Base-by-base conservation (phyloP, 2,329 filamentous ascomycete genomes). In the Truncatella angustata region DNA sequence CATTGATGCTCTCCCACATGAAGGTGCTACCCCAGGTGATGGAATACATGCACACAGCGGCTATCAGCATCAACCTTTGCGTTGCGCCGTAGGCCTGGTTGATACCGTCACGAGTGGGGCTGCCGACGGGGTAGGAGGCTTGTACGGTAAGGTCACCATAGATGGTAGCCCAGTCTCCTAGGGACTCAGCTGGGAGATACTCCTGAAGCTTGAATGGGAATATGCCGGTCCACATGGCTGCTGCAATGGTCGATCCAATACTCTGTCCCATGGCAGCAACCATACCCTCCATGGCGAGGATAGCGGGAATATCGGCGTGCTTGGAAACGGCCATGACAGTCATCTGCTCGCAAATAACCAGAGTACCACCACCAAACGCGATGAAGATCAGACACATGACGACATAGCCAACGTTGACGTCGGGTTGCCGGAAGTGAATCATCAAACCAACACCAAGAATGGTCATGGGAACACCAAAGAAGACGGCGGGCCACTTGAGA, bases 211-310 rank as follows among this genome's bases (percentile, higher is more conserved):
- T 76, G 28, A 64, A 63, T 4, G 76, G 75, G 55, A 85, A 76
- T 3, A 75, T 72, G 57, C 75, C 72, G 1, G 74, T 77, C 80
- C 82, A 85, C 56, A 86, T 77, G 4, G 81, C 79, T 3, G 74
- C 76, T 4, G 81, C 78, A 47, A 85, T 74, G 26, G 81, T 76
- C 3, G 71, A 70, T 9, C 80, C 80, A 14, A 83, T 73, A 3
- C 78, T 76, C 26, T 77, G 78, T 50, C 81, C 82, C 54, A 84
- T 73, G 51, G 74, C 75, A 56, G 78, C 75, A 28, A 78, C 76
- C 2, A 84, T 74, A 11, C 77, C 70, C 53, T 80, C 73, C 56
- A 86, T 67, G 5, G 80, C 78, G 4, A 81, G 75, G n/a, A 78
- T 72, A 4, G 75, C 72, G 23, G 81, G 77, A 10, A 83, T 73